Base-by-base conservation (phyloP, 345 rosid genomes). In the Pelargonium nanum region DNA sequence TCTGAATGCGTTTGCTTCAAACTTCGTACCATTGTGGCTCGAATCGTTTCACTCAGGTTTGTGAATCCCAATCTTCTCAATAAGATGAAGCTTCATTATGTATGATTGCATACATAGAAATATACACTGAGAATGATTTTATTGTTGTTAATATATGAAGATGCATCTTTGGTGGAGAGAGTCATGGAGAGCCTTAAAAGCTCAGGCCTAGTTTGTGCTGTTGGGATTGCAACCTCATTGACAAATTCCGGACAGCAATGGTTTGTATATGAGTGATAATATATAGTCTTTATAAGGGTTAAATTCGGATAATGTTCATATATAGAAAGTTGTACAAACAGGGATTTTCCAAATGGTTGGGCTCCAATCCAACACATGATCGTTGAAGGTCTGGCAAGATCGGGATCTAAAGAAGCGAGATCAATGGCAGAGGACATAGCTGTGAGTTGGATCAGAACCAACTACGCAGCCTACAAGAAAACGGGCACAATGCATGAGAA, bases 331-430 rank as follows among this genome's bases (percentile, higher is more conserved):
- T 53, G n/a, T 24, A 22, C 52, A 24, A 63, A 56, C 74, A 93
- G 97, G 97, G 99, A 93, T 71, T 86, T 59, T 70, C 97, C 96
- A 16, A 93, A 87, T 24, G 97, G 97, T 51, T 93, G 97, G 99
- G 84, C 97, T 0, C 96, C 99, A 5, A 74, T 84, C 25, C 96
- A 93, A 54, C 97, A 80, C 69, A 66, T 70, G 80, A 83, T 89
- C 55, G 86, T 85, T 34, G 87, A 82, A 68, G 94, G 94, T 22
- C 70, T 89, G 6, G 68, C 68, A n/a, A 79, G 76, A 63, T 86
- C 96, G 1, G 66, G 66, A 58, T 56, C 66, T 51, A 28, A 64
- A 16, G 80, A 82, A 68, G 88, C 91, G 54, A 79, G 68, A 53
- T 63, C 78, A 26, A 44, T 86, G 66, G 96, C 93, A 48, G 74